These are phyloP conservation scores for Leptographium wingfieldii DNA, from an alignment of 2,329 filamentous ascomycete species.

Conservation along the genomic window DNA sequence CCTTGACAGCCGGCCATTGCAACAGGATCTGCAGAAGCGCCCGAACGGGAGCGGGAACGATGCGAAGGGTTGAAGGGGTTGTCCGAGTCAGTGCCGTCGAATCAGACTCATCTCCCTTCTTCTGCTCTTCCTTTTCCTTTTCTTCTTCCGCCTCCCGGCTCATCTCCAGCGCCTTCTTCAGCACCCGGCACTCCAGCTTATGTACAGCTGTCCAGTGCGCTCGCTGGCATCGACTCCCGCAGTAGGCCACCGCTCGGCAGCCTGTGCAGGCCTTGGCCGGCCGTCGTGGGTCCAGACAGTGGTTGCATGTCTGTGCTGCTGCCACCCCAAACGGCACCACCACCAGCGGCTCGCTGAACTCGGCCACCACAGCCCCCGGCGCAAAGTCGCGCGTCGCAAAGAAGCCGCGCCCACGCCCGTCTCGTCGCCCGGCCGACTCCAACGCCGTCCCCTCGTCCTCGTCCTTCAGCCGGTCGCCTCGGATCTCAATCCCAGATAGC, in stretches of 20 bases:
- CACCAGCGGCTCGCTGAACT: conserved; percentile 30
- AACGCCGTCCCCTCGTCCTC: not conserved
- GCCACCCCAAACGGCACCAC: conserved; percentile 33
- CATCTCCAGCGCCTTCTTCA: conserved; percentile 24
- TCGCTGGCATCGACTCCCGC: conserved; percentile 38
- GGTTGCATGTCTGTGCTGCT: conserved; percentile 31
- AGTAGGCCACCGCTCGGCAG: conserved; percentile 43
- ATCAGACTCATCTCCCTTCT: not conserved
- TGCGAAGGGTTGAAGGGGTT: not conserved
- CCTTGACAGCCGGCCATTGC: conserved; percentile 16
- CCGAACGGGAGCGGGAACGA: conserved; percentile 41
- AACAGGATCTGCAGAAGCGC: conserved; percentile 40
- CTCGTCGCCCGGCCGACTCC: not conserved
- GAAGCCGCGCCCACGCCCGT: conserved; percentile 26
- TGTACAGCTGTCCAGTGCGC: conserved; percentile 41
- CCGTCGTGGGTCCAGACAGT: conserved; percentile 27
- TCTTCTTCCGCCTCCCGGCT: not conserved
- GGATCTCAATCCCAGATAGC: conserved; percentile 7
- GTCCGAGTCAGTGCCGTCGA: not conserved
- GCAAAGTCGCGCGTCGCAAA: conserved; percentile 27
- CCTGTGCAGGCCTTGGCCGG: conserved; percentile 31
- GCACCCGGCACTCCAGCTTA: conserved; percentile 38
- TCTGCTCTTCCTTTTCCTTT: conserved; percentile 7
- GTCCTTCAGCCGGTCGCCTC: conserved; percentile 7
- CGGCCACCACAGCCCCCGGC: conserved; percentile 33